phyloP scores from a whole-genome alignment of 805 yeast genomes.

The Candida loeiensis region DNA sequence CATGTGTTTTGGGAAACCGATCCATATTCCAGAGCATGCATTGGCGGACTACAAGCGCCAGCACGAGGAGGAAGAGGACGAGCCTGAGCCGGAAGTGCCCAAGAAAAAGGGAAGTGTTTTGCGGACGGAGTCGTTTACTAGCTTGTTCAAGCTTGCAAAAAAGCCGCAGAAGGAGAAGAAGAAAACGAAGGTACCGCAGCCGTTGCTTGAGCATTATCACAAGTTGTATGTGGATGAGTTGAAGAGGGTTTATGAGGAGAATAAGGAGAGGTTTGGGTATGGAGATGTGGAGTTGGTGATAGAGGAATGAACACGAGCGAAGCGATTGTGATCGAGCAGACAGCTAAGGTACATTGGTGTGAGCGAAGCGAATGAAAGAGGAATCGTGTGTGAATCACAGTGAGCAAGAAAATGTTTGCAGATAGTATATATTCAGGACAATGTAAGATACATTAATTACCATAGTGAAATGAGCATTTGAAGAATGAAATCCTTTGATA shows the following conservation, averaged over 20 bases:
- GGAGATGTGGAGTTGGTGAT: conserved; percentile 48
- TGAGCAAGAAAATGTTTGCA: too few relatives aligned
- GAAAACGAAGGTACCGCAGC: conserved; percentile 34
- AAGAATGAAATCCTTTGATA: too few relatives aligned
- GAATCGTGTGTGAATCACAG: too few relatives aligned
- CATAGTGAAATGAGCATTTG: too few relatives aligned
- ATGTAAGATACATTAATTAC: too few relatives aligned
- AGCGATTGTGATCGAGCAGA: background rate
- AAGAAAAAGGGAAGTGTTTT: conserved; percentile 23
- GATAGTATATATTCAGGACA: too few relatives aligned
- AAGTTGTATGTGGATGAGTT: conserved; percentile 62
- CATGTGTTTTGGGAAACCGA: conserved; percentile 71
- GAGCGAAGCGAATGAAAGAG: too few relatives aligned
- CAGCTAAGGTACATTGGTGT: too few relatives aligned
- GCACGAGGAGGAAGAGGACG: conserved; percentile 28
- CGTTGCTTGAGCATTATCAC: conserved; percentile 66
- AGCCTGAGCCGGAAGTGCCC: conserved; percentile 2
- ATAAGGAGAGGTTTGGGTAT: conserved; percentile 54
- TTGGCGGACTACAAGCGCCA: conserved; percentile 28
- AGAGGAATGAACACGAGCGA: conserved; percentile 30
- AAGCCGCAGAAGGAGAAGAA: conserved; percentile 12
- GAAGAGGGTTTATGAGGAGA: conserved; percentile 58
- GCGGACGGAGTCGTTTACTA: conserved; percentile 25
- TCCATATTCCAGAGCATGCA: conserved; percentile 47
- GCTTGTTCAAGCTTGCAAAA: conserved; percentile 22